Base-by-base conservation (phyloP, 2,329 filamentous ascomycete genomes). In the Hypoxylon sp. region DNA sequence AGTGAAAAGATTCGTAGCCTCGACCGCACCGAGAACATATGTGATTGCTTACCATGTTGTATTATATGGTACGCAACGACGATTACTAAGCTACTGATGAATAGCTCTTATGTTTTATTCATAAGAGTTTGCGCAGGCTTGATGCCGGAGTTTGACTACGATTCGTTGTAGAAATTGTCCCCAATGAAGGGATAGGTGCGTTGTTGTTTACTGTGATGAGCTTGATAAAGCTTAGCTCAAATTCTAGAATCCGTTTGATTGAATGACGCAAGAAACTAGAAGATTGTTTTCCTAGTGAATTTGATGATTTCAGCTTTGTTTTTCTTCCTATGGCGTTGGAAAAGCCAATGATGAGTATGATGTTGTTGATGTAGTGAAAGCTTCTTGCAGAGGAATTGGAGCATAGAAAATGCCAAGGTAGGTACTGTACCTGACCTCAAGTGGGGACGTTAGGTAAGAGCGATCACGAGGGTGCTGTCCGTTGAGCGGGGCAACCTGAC, bases 401-500 rank as follows among this genome's bases (percentile, higher is more conserved):
- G 42, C 37, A 22, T 22, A 1, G 19, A 22, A 37, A 62, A 58
- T 62, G 29, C 48, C 24, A 53, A 47, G 35, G 58, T 62, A 58
- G 24, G 46, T 59, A 59, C 50, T 39, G 55, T 66, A 51, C 55
- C 55, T 66, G 50, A 63, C 57, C 29, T 31, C 6, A 31, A 31
- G 29, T 31, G 29, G 29, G 29, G 29, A 31, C 29, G 47, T 61
- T 59, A 70, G 61, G 67, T 65, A 71, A 69, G 62, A 63, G 44
- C 24, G 67, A 69, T 69, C 66, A 71, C 69, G 69, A 71, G 69
- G 69, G 55, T 69, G 42, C 39, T 63, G 37, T 48, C 48, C 46
- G 61, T 67, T 68, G 67, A 62, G 70, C 65, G 70, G 70, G 70
- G 70, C 67, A 72, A 68, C 61, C 35, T 59, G 47, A 63, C 57